Conservation (phyloP, 169 alveolate species). For the Cryptosporidium ubiquitum region DNA sequence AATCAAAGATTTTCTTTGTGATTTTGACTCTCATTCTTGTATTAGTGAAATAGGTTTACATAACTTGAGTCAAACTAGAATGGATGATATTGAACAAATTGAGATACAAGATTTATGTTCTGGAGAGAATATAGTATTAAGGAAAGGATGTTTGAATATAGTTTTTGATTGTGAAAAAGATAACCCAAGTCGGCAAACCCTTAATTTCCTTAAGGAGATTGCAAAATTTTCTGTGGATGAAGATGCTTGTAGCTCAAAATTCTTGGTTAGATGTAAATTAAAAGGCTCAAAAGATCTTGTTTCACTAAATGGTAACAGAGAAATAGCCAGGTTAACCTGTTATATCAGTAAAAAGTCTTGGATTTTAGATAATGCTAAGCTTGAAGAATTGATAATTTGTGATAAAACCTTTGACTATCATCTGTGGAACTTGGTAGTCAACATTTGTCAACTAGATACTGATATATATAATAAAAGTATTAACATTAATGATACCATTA, state of each 20-base stretch:
- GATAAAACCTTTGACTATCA: constrained; percentile 23
- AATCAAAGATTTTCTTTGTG: neutral
- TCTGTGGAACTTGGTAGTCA: constrained; percentile 27
- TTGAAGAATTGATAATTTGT: constrained; percentile 36
- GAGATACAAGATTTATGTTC: constrained; percentile 10
- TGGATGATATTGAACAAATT: constrained; percentile 8
- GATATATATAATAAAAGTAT: constrained; percentile 25
- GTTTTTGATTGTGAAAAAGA: constrained; percentile 19
- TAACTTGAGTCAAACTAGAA: neutral
- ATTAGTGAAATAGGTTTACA: neutral
- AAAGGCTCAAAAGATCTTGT: neutral
- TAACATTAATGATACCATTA: constrained; percentile 4
- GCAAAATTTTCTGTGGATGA: neutral
- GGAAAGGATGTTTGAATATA: constrained; percentile 16
- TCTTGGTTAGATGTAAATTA: neutral
- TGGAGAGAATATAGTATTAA: neutral
- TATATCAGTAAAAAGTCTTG: constrained; percentile 23
- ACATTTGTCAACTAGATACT: neutral
- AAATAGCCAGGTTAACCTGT: neutral
- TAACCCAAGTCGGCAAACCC: neutral
- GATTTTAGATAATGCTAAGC: constrained; percentile 16
- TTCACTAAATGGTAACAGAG: neutral
- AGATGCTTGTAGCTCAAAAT: neutral
- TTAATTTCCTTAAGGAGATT: neutral
- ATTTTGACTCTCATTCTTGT: neutral